These are phyloP conservation scores for Colletotrichum spinosum DNA, from an alignment of 2,329 filamentous ascomycete species.

Conservation along the genomic window DNA sequence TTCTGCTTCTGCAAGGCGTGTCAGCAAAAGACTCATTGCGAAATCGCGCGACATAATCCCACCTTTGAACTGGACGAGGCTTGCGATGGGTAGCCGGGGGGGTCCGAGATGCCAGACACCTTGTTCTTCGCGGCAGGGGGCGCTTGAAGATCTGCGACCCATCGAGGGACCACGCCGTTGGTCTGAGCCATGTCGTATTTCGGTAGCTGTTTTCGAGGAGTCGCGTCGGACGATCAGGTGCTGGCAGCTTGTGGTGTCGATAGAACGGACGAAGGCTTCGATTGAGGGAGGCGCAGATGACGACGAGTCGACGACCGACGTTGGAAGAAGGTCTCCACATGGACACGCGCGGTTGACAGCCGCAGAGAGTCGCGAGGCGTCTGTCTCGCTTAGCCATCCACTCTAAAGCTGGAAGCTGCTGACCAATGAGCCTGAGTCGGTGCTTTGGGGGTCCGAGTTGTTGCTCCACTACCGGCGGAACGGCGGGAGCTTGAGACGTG, in stretches of 20 bases:
- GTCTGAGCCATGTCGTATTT: slow-evolving; percentile 33
- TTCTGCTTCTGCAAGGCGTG: slow-evolving; percentile 59
- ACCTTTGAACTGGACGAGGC: slow-evolving; percentile 68
- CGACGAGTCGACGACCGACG: slow-evolving; percentile 13
- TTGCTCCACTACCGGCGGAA: slow-evolving; percentile 32
- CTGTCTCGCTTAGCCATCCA: slow-evolving; percentile 29
- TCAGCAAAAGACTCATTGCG: background rate
- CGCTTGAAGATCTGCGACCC: slow-evolving; percentile 84
- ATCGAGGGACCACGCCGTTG: slow-evolving; percentile 69
- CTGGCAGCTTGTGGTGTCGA: background rate
- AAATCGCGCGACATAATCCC: slow-evolving; percentile 29
- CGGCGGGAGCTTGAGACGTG: slow-evolving; percentile 26
- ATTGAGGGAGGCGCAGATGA: background rate
- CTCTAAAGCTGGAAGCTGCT: slow-evolving; percentile 4
- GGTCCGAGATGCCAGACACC: slow-evolving; percentile 79
- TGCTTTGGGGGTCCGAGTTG: slow-evolving; percentile 10
- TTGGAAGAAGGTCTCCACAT: slow-evolving; percentile 23
- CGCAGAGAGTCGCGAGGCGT: slow-evolving; percentile 2
- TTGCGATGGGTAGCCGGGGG: slow-evolving; percentile 80
- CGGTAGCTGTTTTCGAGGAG: background rate
- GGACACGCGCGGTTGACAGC: slow-evolving; percentile 10
- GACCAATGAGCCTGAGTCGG: slow-evolving; percentile 31
- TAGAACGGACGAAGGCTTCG: slow-evolving; percentile 12
- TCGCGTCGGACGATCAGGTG: background rate
- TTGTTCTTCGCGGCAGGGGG: slow-evolving; percentile 76